Evolutionary conservation across 2,329 filamentous ascomycete species (phyloP), one percentile per base, ranked within the genome.

Genomic region (Aureobasidium sp.): DNA sequence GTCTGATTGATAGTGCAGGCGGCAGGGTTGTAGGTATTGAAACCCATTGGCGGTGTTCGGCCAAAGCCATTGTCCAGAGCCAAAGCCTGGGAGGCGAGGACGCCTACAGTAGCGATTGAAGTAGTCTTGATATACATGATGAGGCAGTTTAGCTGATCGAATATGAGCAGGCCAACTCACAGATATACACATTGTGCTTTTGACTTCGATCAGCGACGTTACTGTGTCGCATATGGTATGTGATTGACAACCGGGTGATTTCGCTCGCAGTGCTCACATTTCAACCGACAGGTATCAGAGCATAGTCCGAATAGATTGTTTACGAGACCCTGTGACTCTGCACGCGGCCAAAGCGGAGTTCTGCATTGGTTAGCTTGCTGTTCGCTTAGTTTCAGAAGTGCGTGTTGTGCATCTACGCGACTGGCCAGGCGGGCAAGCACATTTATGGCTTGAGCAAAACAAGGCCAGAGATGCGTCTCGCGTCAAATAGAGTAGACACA

Each of bases 21-120:
- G 6, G 66, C 63, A 36, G 65, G 67, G 48, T 70, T 70, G 47
- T 70, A 69, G 27, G 66, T 70, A 60, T 69, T 69, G 66, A 66
- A 69, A 8, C 68, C 68, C 63, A 70, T 64, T 6, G 68, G 55
- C 29, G 68, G 68, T 15, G 67, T 70, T n/a, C 65, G 53, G 49
- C 68, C 68, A 39, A 70, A 70, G 48, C 66, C 67, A 69, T 68
- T 69, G 65, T 69, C 66, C 14, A 70, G 59, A 44, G 66, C 65
- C 5, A 41, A 27, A 17, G 49, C 61, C 5, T 44, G 22, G 2
- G 53, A 29, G 17, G 29, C 48, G 20, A 48, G 31, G 0, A 29
- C 55, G 55, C 55, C 42, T 12, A 58, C 2, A 14, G 55, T 31
- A 25, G 42, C 42, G 17, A 58, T 42, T 39, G 55, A 58, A 11